Base-by-base conservation (phyloP, 345 rosid species). In the Gossypium herbaceum region DNA sequence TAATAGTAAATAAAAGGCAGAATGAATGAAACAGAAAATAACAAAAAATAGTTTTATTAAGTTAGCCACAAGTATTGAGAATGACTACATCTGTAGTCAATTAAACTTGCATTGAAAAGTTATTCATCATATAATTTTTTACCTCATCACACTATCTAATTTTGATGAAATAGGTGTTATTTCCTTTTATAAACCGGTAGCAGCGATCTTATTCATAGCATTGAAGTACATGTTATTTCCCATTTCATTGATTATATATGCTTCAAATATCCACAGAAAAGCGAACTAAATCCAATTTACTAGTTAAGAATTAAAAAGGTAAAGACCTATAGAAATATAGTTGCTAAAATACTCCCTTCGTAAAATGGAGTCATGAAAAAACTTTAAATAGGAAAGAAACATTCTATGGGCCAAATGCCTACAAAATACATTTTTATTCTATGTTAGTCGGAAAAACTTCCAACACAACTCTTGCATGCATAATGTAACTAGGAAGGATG, bases 211-310 rank as follows among this genome's bases (percentile, higher is more conserved):
- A 63, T 39, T 24, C 16, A 27, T 34, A 34, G 41, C 41, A 34
- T 5, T 34, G 41, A 34, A 34, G 6, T 61, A 61, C 13, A 45
- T 22, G 25, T 45, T n/a, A 50, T 34, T 34, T 34, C 41, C 27
- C 25, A 19, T 65, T 43, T 43, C 25, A 2, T n/a, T 39, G 24
- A 7, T 63, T 63, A 63, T 39, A n/a, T 39, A 39, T 3, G 68
- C 47, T 39, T 64, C 69, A 64, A 64, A 64, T 41, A 64, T 20
- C 69, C 7, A 41, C 25, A n/a, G 41, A 64, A 64, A 64, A 56
- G 22, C 6, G n/a, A 41, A 41, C 51, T 41, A n/a, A 11, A 4
- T 62, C 13, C 41, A 56, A 41, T 41, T 12, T n/a, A 10, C 25
- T 10, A 41, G n/a, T 56, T 41, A 19, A 64, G 13, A 12, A 12